phyloP scores from a whole-genome alignment of 2,329 filamentous ascomycete genomes.

The Elsinoe ampelina region DNA sequence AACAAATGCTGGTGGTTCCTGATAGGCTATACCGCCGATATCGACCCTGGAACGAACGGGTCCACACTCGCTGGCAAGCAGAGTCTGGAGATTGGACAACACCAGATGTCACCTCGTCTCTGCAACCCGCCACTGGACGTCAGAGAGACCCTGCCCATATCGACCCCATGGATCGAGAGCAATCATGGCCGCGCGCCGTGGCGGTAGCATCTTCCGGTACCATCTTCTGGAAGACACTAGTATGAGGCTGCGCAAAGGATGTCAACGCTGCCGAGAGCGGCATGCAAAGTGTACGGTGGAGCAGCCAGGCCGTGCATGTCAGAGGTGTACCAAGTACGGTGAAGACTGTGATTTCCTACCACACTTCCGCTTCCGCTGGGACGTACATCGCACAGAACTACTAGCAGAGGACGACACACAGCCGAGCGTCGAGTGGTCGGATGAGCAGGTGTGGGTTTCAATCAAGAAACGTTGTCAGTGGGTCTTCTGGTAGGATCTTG shows the following conservation, averaged over 20 bases:
- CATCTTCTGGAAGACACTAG: neutral
- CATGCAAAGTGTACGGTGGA: conserved; percentile 21
- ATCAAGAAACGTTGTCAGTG: neutral
- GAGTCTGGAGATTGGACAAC: no score
- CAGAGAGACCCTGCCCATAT: no score
- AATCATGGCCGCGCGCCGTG: no score
- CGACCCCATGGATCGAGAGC: no score
- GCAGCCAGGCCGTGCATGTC: conserved; percentile 16
- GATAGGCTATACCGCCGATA: no score
- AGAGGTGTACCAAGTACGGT: conserved; percentile 18
- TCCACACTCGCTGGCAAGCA: no score
- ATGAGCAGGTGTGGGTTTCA: neutral
- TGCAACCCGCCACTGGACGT: no score
- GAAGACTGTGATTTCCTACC: conserved; percentile 19
- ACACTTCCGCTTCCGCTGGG: conserved; percentile 17
- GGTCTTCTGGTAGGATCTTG: neutral
- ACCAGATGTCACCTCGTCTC: no score
- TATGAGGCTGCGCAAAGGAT: conserved; percentile 21
- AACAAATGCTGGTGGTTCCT: no score
- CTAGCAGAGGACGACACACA: conserved; percentile 8
- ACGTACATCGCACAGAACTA: conserved; percentile 1
- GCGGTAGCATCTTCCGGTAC: no score
- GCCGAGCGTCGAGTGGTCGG: neutral
- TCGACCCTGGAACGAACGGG: no score
- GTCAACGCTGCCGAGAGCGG: conserved; percentile 19